These are phyloP conservation scores for Debaryomyces hansenii DNA, from an alignment of 805 yeast species.

Conservation along the genomic window DNA sequence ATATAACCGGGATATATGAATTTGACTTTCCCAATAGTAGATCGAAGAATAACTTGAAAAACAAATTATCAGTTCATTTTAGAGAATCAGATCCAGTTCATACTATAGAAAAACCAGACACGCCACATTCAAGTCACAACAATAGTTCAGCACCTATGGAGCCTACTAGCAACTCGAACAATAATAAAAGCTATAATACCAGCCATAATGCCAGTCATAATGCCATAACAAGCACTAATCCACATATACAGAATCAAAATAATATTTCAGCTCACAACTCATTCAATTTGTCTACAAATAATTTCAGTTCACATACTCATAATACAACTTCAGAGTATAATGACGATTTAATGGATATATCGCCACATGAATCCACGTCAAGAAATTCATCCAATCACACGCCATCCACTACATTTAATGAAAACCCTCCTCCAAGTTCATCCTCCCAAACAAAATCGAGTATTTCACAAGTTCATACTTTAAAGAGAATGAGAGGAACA, in stretches of 20 bases:
- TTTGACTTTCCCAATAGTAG: constrained; percentile 27
- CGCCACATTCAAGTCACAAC: neutral
- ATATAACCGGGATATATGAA: constrained; percentile 31
- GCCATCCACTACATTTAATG: constrained; percentile 12
- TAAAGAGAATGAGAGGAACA: constrained; percentile 32
- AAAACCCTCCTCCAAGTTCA: neutral
- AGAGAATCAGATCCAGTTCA: constrained; percentile 8
- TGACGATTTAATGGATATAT: constrained; percentile 12
- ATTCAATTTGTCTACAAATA: constrained; percentile 10
- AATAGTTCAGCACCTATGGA: neutral
- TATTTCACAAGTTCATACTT: constrained; percentile 10
- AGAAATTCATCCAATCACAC: constrained; percentile 11
- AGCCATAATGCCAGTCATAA: constrained; percentile 5
- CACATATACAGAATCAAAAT: neutral
- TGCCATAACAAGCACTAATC: neutral
- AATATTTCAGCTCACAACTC: constrained; percentile 11
- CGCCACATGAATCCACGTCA: constrained; percentile 11
- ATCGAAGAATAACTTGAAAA: constrained; percentile 18
- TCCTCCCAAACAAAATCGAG: constrained; percentile 5
- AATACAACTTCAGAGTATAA: constrained; percentile 11
- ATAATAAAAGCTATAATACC: constrained; percentile 6
- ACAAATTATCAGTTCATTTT: constrained; percentile 36
- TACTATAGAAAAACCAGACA: neutral
- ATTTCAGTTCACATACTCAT: constrained; percentile 9
- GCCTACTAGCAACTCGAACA: neutral